These are phyloP conservation scores for Pythium coloratum DNA, from an alignment of 352 stramenopile species.

Conservation along the genomic window DNA sequence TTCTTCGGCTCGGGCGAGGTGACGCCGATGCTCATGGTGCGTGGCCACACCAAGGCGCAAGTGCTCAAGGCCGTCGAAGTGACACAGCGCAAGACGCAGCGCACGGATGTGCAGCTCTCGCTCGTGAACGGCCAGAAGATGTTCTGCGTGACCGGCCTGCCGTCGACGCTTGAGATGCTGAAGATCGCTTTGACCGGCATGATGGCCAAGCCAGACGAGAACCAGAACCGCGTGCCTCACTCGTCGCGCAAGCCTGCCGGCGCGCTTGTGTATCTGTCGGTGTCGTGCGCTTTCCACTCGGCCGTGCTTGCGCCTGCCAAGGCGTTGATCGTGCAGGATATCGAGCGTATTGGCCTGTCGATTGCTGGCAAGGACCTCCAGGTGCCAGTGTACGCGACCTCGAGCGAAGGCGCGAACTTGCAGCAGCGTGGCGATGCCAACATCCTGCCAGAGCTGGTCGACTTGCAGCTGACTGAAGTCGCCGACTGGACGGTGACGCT, in stretches of 20 bases:
- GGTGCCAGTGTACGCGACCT: conserved; percentile 68
- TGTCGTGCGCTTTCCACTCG: conserved; percentile 84
- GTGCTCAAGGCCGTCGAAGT: conserved; percentile 58
- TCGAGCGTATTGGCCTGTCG: conserved; percentile 43
- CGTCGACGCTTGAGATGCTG: conserved; percentile 52
- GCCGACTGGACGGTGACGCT: conserved; percentile 67
- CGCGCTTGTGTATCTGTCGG: conserved; percentile 48
- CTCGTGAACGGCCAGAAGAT: conserved; percentile 62
- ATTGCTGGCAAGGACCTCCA: conserved; percentile 54
- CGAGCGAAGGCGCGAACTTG: conserved; percentile 47
- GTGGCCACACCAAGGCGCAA: conserved; percentile 51
- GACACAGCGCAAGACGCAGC: conserved; percentile 42
- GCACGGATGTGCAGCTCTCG: conserved; percentile 63
- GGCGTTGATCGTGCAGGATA: conserved; percentile 45
- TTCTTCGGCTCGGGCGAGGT: conserved; percentile 21
- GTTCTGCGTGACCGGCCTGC: conserved; percentile 74
- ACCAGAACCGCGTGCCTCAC: conserved; percentile 76
- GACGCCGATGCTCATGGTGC: conserved; percentile 74
- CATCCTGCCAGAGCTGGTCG: conserved; percentile 48
- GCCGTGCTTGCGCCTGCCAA: conserved; percentile 43
- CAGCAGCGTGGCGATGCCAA: conserved; percentile 43
- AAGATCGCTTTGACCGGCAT: conserved; percentile 47
- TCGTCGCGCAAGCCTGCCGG: conserved; percentile 78
- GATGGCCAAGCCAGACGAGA: conserved; percentile 52
- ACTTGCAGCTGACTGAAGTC: conserved; percentile 63